A percentile compares a stretch with the other conserved stretches of the same genome.
phyloP scores from a whole-genome alignment of 2,329 filamentous ascomycete genomes.

The Sporothrix mexicana region DNA sequence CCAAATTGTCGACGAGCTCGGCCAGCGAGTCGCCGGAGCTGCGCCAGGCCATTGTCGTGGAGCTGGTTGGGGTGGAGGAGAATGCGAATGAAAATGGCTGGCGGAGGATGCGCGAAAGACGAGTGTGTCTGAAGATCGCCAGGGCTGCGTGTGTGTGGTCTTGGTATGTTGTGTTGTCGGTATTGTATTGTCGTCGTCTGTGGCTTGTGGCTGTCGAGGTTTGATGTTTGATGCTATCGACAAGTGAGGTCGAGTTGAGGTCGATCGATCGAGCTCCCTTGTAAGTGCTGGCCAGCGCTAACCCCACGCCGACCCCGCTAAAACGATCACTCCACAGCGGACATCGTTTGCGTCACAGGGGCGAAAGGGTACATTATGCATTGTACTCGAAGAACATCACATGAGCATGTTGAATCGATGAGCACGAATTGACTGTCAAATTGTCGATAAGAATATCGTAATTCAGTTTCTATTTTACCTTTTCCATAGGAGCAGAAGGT shows the following conservation, averaged over 20 bases:
- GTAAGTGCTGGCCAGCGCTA: conserved; percentile 23
- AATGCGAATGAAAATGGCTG: too few species aligned
- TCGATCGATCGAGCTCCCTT: neutral
- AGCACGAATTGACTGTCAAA: too few species aligned
- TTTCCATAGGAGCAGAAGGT: too few species aligned
- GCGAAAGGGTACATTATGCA: neutral
- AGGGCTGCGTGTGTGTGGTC: neutral
- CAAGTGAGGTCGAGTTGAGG: too few species aligned
- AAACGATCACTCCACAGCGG: conserved; percentile 15
- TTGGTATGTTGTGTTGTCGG: neutral
- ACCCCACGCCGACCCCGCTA: neutral
- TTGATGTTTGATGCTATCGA: too few species aligned
- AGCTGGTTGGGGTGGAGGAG: neutral
- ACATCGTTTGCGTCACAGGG: conserved; percentile 13
- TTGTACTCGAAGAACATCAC: neutral
- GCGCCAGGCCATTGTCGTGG: conserved; percentile 80
- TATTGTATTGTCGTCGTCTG: neutral
- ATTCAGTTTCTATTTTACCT: too few species aligned
- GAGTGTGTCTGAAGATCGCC: neutral
- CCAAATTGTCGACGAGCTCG: conserved; percentile 79
- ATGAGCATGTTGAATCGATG: too few species aligned
- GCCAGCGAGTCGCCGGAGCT: conserved; percentile 77
- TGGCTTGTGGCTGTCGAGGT: neutral
- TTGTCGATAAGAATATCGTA: too few species aligned
- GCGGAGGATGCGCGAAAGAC: neutral